Evolutionary conservation across 495 filamentous ascomycete genomes (phyloP), one percentile per base, ranked within the genome.

Genomic region (Penicillium flavigenum): DNA sequence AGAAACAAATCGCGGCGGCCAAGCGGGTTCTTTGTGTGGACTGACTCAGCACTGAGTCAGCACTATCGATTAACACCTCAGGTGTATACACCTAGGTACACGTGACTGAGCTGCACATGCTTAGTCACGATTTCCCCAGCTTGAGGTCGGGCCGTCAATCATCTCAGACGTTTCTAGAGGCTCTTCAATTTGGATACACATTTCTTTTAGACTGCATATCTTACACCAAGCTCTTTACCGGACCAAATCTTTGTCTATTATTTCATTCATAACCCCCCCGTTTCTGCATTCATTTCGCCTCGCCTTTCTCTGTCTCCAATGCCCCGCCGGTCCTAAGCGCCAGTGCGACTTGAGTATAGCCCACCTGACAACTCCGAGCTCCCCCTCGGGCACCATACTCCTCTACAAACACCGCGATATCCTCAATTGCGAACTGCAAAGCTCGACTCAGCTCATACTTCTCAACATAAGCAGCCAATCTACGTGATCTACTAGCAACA

Each of bases 261-360:
- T 34, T 1, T 31, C 9, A 10, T n/a, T 20, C 7, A 47, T 38
- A 36, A 10, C 3, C 5, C 22, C 22, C 8, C 12, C 2, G 49
- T 55, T 26, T 39, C 20, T 41, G 51, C 17, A 19, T 17, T 53
- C 17, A 53, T 52, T 51, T 47, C 20, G 46, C 54, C 42, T 22
- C 41, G n/a, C 41, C 51, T 49, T 52, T 61, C 62, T 41, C 62
- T 41, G 26, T 50, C 39, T 47, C 34, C 59, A 58, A 65, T 69
- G 68, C 72, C 73, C 70, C 73, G 69, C 73, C 71, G 67, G 65
- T 68, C 67, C 61, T 73, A 74, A 77, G 75, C 72, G 73, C 75
- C 73, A 74, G 72, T 70, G 69, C 70, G 68, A 75, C 71, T 66
- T 59, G 60, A 61, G 56, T 58, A 50, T 58, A 57, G 56, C 59